These are phyloP conservation scores for Neurospora sp. DNA, from an alignment of 495 filamentous ascomycete species.

Conservation along the genomic window DNA sequence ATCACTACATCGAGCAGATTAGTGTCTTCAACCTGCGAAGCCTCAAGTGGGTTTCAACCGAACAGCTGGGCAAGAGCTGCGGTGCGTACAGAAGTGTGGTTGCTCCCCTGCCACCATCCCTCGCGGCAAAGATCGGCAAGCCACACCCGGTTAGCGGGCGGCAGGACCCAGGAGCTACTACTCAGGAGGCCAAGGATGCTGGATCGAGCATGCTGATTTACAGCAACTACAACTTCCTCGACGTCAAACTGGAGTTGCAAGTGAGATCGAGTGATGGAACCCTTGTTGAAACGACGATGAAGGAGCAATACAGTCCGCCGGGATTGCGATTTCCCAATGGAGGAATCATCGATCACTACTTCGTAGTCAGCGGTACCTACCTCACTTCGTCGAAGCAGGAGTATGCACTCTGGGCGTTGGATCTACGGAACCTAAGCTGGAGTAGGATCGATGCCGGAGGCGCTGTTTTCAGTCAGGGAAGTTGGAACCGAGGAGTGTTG, in stretches of 20 bases:
- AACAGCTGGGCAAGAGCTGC: slow-evolving; percentile 74
- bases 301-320: slow-evolving; percentile 73
- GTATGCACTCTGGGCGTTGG: slow-evolving; percentile 93
- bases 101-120: slow-evolving; percentile 57
- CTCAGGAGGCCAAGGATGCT: slow-evolving; percentile 45
- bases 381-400: slow-evolving; percentile 96
- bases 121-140: slow-evolving; percentile 63
- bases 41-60: slow-evolving; percentile 87
- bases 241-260: slow-evolving; percentile 92
- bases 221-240: slow-evolving; percentile 97
- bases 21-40: slow-evolving; percentile 97
- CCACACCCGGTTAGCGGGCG: slow-evolving; percentile 17
- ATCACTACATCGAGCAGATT: slow-evolving; percentile 97
- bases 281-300: slow-evolving; percentile 80
- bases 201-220: slow-evolving; percentile 90
- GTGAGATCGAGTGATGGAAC: slow-evolving; percentile 76
- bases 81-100: slow-evolving; percentile 95
- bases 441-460: slow-evolving; percentile 93
- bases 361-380: slow-evolving; percentile 94
- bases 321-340: slow-evolving; percentile 93
- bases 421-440: slow-evolving; percentile 81
- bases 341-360: slow-evolving; percentile 85
- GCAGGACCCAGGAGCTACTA: slow-evolving; percentile 25
- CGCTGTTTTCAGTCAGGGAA: slow-evolving; percentile 85
- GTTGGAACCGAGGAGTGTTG: slow-evolving; percentile 90